phyloP scores from a whole-genome alignment of 139 green algal genomes.

The Closterium sp. region DNA sequence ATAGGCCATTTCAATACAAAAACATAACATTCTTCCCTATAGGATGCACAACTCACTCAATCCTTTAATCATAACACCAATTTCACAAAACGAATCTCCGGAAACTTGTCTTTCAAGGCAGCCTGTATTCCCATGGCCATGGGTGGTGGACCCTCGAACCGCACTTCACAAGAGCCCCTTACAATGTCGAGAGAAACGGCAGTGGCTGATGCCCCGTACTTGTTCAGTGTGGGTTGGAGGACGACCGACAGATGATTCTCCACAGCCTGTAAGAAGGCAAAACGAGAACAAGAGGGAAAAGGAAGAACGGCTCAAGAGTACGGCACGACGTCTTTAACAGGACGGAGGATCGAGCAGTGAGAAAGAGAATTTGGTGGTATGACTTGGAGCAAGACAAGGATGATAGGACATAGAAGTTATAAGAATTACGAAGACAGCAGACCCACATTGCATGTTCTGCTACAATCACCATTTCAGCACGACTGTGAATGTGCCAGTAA shows the following conservation, averaged over 20 bases:
- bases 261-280: not conserved
- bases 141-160: slow-evolving; percentile 43
- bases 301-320: not conserved
- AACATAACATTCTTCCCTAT: too few species aligned
- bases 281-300: not conserved
- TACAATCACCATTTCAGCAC: too few species aligned
- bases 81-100: not conserved
- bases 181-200: slow-evolving; percentile 54
- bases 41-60: too few species aligned
- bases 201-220: not conserved
- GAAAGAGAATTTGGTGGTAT: too few species aligned
- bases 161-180: slow-evolving; percentile 57
- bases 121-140: slow-evolving; percentile 57
- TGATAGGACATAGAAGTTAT: too few species aligned
- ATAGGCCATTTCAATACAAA: too few species aligned
- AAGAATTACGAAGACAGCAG: too few species aligned
- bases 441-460: too few species aligned
- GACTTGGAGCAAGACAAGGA: too few species aligned
- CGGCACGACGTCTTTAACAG: too few species aligned
- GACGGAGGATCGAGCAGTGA: too few species aligned
- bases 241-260: not conserved
- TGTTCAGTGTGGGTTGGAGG: not conserved
- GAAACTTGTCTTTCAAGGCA: slow-evolving; percentile 70
- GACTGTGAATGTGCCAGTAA: too few species aligned
- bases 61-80: not conserved